Evolutionary conservation across 371 early-diverging fungal genomes (phyloP), one percentile per base, ranked within the genome.

Genomic region (Syncephalastrum sp.): DNA sequence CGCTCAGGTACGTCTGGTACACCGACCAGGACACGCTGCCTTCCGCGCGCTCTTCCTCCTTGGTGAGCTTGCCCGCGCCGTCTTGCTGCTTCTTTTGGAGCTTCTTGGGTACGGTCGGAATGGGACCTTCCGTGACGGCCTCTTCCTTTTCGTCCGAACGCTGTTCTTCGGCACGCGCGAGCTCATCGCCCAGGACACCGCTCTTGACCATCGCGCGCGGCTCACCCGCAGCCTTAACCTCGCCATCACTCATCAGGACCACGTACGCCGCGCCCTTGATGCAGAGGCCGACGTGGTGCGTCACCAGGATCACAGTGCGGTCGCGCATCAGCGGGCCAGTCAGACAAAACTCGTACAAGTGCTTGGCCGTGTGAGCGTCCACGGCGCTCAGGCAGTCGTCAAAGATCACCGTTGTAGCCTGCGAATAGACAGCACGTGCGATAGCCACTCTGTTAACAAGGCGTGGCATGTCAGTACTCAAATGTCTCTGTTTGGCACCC

Each of bases 341-440:
- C 51, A 92, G 54, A 57, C 92, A 92, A 46, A 84, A 65, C 23
- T 78, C 75, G 42, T 87, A 81, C 21, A 95, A 73, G 67, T 90
- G 90, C 53, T 85, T 86, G 24, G 89, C 95, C 10, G 95, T 95
- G 50, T 94, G 93, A 3, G 90, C 87, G 67, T 92, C 92, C 1
- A 91, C 89, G 2, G 92, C 91, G 14, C 86, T 86, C 24, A 96
- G 73, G 61, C 87, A 88, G 68, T 92, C 92, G 65, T 92, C 92
- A 50, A 92, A 57, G 43, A 92, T 72, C 44, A 92, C 75, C 49
- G 75, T 81, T 16, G 82, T 83, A 23, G 86, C 80, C 54, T 82
- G 73, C 45, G 87, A 84, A 60, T 91, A 91, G 5, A 91, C 87
- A 3, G 93, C 90, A 23, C 92, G 81, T 38, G 93, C 93, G 54